phyloP scores from a whole-genome alignment of 345 rosid species.

The Litchi chinensis region DNA sequence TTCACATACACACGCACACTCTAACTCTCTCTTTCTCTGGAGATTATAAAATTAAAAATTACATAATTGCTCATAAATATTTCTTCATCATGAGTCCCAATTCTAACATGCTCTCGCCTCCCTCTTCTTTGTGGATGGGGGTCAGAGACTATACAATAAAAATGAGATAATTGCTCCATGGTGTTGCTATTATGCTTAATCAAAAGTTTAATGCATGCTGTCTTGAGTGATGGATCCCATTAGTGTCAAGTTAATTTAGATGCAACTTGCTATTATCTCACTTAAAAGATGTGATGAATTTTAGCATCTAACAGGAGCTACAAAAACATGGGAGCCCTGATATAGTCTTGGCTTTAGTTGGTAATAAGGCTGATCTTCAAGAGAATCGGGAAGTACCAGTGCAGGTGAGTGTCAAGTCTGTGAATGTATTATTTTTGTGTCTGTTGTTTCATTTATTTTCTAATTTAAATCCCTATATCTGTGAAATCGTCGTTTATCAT shows the following conservation, averaged over 20 bases:
- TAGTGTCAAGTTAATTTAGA: background rate
- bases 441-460: conserved; percentile 8
- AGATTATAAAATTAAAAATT: too few species aligned
- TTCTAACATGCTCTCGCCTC: background rate
- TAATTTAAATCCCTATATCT: background rate
- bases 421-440: conserved; percentile 9
- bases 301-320: conserved; percentile 67
- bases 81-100: background rate
- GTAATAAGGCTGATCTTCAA: conserved; percentile 95
- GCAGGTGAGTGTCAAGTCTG: conserved; percentile 50
- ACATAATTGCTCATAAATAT: background rate
- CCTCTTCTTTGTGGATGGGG: conserved; percentile 5
- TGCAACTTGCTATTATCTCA: conserved; percentile 1
- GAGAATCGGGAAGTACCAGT: conserved; percentile 77
- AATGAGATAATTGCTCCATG: background rate
- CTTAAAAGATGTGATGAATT: background rate
- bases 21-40: too few species aligned
- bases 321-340: conserved; percentile 97
- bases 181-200: background rate
- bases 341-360: conserved; percentile 95
- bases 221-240: background rate
- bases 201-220: background rate
- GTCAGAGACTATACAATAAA: background rate
- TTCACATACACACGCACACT: too few species aligned
- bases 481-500: background rate